phyloP scores from a whole-genome alignment of 1,139 yeast genomes.

The Scheffersomyces illinoinensis region DNA sequence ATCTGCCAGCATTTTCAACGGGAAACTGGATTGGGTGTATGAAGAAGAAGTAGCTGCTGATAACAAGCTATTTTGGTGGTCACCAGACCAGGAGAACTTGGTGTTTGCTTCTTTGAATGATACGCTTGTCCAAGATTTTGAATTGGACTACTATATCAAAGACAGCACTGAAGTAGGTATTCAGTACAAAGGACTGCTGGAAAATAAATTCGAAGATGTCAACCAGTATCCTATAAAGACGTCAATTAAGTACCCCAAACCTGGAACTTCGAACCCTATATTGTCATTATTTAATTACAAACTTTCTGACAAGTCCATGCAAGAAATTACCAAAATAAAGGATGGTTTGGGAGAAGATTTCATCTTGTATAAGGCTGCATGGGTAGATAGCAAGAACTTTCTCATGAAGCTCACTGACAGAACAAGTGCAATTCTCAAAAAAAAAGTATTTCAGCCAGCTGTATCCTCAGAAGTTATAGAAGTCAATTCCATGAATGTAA shows the following conservation, averaged over 20 bases:
- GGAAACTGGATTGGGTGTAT: conserved; percentile 94
- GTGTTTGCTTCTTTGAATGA: conserved; percentile 73
- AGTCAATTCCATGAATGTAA: conserved; percentile 35
- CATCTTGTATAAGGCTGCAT: conserved; percentile 67
- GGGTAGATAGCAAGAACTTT: conserved; percentile 61
- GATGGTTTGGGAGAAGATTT: conserved; percentile 46
- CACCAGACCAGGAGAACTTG: conserved; percentile 65
- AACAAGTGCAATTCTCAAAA: conserved; percentile 59
- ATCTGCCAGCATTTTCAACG: conserved; percentile 66
- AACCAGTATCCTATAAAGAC: conserved; percentile 57
- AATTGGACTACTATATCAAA: conserved; percentile 62
- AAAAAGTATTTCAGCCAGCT: conserved; percentile 52
- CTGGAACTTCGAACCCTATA: conserved; percentile 75
- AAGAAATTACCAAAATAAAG: conserved; percentile 16
- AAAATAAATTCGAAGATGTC: conserved; percentile 17
- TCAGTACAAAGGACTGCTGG: conserved; percentile 21
- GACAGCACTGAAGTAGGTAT: conserved; percentile 31
- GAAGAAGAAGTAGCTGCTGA: conserved; percentile 83
- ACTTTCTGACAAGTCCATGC: conserved; percentile 20
- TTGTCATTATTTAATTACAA: conserved; percentile 51
- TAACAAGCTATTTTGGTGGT: conserved; percentile 84
- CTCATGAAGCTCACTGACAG: conserved; percentile 73
- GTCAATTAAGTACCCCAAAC: conserved; percentile 79
- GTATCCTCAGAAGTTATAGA: conserved; percentile 12
- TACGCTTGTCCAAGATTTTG: conserved; percentile 62